A percentile compares a stretch with the other conserved stretches of the same genome.
Evolutionary conservation across 306 rosid species (phyloP).

Genomic region (Ormosia semicastrata): DNA sequence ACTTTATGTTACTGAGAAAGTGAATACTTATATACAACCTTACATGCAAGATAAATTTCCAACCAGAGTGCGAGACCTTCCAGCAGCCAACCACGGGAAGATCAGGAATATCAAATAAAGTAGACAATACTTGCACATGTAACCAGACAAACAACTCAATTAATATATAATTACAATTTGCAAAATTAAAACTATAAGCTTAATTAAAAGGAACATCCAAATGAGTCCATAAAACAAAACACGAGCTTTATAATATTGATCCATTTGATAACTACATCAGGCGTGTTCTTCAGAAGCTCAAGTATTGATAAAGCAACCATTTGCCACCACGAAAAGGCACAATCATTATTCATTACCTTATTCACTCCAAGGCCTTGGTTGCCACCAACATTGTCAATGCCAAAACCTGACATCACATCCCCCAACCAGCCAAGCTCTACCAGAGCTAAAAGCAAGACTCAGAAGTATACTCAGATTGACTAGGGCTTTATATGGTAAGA

Average conservation of each 20-base stretch:
- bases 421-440: too few relatives aligned
- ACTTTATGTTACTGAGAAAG: too few relatives aligned
- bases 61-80: not conserved
- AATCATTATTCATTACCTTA: not conserved
- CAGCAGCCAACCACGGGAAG: not conserved
- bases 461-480: too few relatives aligned
- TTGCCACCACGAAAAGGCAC: not conserved
- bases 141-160: not conserved
- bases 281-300: conserved; percentile 6
- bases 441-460: too few relatives aligned
- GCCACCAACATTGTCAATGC: conserved; percentile 5
- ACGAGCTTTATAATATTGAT: not conserved
- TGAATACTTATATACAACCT: not conserved
- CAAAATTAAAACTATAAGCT: not conserved
- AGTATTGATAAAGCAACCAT: conserved; percentile 19
- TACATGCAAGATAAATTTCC: not conserved
- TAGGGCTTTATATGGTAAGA: too few relatives aligned
- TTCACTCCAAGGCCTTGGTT: too few relatives aligned
- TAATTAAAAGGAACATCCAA: not conserved
- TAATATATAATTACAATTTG: not conserved
- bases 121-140: too few relatives aligned
- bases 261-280: conserved; percentile 13
- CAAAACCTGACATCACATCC: conserved; percentile 4
- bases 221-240: not conserved
- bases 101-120: too few relatives aligned